Evolutionary conservation across 2,329 filamentous ascomycete genomes (phyloP), one percentile per base, ranked within the genome.

Genomic region (Coniochaeta sp.): DNA sequence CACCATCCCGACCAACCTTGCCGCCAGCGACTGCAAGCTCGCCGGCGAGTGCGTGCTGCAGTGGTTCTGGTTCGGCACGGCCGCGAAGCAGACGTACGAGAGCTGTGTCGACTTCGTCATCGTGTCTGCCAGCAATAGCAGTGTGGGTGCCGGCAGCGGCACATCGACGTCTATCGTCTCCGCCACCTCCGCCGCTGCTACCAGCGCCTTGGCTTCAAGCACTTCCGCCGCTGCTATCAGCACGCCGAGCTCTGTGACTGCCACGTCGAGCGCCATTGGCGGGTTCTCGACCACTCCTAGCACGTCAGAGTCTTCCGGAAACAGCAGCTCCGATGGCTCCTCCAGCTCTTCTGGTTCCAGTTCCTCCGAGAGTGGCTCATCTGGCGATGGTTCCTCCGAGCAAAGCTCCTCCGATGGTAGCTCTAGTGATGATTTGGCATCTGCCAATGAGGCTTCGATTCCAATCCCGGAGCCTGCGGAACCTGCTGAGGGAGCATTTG

Each of bases 11-110:
- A 26, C 58, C 16, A 61, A 63, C 58, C 63, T 69, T 28, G 58
- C 59, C 67, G 69, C 73, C 14, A 52, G 16, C 14, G 64, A 64
- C 5, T 76, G 73, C 58, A 58, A 57, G 2, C 61, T 65, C 16
- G 68, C 68, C 0, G 74, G 73, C 5, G 66, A 71, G 50, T 75
- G 74, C 28, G 73, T 74, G 5, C 40, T 76, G 62, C 77, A 81
- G 57, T 81, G 80, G 75, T 79, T 79, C 71, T 76, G 73, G 73
- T 71, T 73, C 59, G 73, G 73, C 1, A 71, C 69, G 1, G 62
- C 55, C 1, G 73, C 73, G 0, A 64, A 71, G 64, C 74, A 76
- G 67, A 76, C 73, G 1, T 76, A 76, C 52, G 67, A 74, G 64
- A 74, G 71, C 61, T 76, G 74, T 43, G 65, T 76, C 9, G 73